Evolutionary conservation across 108 stramenopile genomes (phyloP).

Genomic region (Pseudonitzschia delicatissima): DNA sequence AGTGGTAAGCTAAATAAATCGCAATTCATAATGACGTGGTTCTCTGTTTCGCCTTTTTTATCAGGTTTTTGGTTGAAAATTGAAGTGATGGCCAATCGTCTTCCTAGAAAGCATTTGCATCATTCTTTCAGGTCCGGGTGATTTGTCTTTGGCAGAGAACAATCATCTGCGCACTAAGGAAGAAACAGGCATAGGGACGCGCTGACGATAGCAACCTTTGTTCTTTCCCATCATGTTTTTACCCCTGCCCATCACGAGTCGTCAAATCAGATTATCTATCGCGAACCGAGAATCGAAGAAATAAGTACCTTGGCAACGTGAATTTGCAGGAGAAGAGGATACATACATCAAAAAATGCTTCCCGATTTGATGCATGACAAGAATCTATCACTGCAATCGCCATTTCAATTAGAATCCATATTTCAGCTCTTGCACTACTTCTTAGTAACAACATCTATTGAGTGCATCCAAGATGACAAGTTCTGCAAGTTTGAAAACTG

Average conservation of each 20-base stretch:
- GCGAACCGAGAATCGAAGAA: neutral
- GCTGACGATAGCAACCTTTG: constrained; percentile 4
- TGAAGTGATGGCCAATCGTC: neutral
- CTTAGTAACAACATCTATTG: no score
- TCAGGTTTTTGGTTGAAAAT: neutral
- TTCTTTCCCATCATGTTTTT: constrained; percentile 7
- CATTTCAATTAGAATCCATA: no score
- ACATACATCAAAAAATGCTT: neutral
- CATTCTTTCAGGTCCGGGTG: neutral
- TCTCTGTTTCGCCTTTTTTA: neutral
- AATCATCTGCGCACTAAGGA: constrained; percentile 5
- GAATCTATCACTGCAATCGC: neutral
- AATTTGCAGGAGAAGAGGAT: no score
- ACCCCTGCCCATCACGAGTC: neutral
- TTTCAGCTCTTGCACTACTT: no score
- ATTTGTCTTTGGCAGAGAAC: neutral
- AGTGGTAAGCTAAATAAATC: neutral
- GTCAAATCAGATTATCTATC: neutral
- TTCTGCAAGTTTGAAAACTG: neutral
- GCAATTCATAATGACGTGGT: neutral
- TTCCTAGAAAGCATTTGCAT: neutral
- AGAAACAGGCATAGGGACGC: neutral
- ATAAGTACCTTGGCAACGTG: no score
- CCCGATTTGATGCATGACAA: neutral
- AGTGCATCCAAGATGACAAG: neutral